Percentiles rank a stretch among this genome's conserved stretches.
These are phyloP conservation scores for Bathelium albidoporum DNA, from an alignment of 495 filamentous ascomycete genomes.

Conservation along the genomic window DNA sequence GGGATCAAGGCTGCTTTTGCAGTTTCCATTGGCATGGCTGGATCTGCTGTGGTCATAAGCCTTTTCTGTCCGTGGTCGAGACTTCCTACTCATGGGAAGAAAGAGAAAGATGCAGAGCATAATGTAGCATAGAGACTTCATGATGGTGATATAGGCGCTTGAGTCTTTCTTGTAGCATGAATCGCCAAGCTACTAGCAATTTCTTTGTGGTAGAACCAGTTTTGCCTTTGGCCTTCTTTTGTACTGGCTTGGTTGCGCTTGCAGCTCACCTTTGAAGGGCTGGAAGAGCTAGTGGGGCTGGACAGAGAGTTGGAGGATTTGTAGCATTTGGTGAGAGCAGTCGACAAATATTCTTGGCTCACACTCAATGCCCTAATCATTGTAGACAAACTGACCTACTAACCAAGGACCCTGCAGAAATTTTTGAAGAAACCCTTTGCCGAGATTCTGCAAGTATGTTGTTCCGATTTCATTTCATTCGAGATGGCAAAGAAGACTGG, in stretches of 20 bases:
- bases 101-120: neutral
- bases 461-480: neutral
- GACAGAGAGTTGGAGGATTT: neutral
- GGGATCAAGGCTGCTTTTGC: slow-evolving; percentile 42
- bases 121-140: neutral
- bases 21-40: slow-evolving; percentile 27
- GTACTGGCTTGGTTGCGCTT: neutral
- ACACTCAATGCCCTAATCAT: neutral
- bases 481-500: neutral
- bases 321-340: neutral
- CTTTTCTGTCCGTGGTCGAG: slow-evolving; percentile 2
- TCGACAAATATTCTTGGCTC: neutral
- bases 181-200: neutral
- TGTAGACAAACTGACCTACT: neutral
- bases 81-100: neutral
- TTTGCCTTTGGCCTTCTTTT: neutral
- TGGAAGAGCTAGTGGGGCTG: neutral
- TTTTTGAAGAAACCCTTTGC: neutral
- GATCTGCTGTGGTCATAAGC: neutral
- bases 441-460: neutral
- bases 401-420: neutral
- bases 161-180: neutral
- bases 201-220: neutral
- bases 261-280: neutral
- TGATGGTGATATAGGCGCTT: neutral